Evolutionary conservation across 2,329 filamentous ascomycete species (phyloP).

Genomic region (Domatiomyces globalis): DNA sequence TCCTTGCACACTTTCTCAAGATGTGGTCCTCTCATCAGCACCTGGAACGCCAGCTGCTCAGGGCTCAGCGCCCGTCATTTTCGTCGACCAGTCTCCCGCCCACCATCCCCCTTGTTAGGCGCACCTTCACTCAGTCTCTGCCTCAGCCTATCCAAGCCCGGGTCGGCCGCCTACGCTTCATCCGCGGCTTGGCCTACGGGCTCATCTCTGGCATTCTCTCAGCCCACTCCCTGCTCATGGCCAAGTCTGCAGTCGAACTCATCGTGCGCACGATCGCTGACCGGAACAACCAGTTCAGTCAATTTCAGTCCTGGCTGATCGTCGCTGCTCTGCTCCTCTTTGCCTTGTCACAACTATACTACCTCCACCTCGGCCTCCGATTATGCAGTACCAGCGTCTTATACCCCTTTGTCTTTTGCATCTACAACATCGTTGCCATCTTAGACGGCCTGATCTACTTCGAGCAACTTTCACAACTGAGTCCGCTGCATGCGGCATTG

Average conservation of each 20-base stretch:
- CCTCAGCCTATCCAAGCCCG: constrained; percentile 23
- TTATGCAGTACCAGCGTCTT: constrained; percentile 89
- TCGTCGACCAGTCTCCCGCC: constrained; percentile 4
- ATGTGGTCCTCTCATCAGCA: constrained; percentile 17
- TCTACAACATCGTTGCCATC: constrained; percentile 98
- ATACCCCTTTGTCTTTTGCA: constrained; percentile 94
- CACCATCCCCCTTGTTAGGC: constrained; percentile 19
- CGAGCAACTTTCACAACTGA: constrained; percentile 68
- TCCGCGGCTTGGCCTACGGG: constrained; percentile 75
- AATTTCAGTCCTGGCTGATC: constrained; percentile 90
- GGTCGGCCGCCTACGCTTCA: constrained; percentile 55
- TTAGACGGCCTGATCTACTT: constrained; percentile 96
- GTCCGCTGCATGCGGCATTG: constrained; percentile 51
- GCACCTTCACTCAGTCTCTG: constrained; percentile 28
- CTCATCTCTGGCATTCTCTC: constrained; percentile 85
- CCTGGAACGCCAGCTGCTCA: constrained; percentile 12
- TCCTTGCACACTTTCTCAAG: constrained; percentile 38
- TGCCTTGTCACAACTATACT: constrained; percentile 84
- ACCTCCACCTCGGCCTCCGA: constrained; percentile 83
- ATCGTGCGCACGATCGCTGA: constrained; percentile 77
- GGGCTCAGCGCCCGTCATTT: constrained; percentile 13
- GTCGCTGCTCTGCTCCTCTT: constrained; percentile 65
- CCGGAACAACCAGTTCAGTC: constrained; percentile 73
- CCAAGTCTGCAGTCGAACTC: constrained; percentile 91
- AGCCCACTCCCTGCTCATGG: constrained; percentile 80